A percentile compares a stretch with the other conserved stretches of the same genome.
Conservation (phyloP, 2,329 filamentous ascomycete genomes). For the Fusarium sacchari region DNA sequence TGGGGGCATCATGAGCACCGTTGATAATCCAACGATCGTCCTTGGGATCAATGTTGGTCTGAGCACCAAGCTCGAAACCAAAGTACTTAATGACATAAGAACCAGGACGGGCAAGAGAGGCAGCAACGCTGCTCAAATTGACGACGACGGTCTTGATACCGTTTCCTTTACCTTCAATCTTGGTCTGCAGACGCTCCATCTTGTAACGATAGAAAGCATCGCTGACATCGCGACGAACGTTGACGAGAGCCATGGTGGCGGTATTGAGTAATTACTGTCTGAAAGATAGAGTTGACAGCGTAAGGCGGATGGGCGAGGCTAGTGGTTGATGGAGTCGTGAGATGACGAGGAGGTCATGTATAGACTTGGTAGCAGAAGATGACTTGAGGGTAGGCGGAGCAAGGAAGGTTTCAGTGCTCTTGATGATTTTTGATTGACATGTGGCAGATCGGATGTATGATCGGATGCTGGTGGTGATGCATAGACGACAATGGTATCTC, state of each 20-base stretch:
- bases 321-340: conserved; percentile 27
- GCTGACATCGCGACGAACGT: conserved; percentile 97
- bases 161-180: conserved; percentile 99
- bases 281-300: conserved; percentile 28
- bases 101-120: conserved; percentile 90
- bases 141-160: conserved; percentile 99
- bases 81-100: conserved; percentile 99
- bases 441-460: conserved; percentile 60
- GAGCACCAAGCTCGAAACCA: conserved; percentile 96
- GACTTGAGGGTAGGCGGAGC: conserved; percentile 53
- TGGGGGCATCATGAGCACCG: conserved; percentile 91
- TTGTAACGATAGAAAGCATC: conserved; percentile 99
- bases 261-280: conserved; percentile 45
- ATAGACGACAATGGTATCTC: conserved; percentile 61
- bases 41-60: conserved; percentile 96
- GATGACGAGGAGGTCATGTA: conserved; percentile 53
- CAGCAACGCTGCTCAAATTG: conserved; percentile 93
- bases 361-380: conserved; percentile 47
- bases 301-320: conserved; percentile 31
- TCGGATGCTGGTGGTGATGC: conserved; percentile 63
- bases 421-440: conserved; percentile 65
- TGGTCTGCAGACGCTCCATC: conserved; percentile 98
- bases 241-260: conserved; percentile 93
- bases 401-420: conserved; percentile 63
- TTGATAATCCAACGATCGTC: conserved; percentile 99